Base-by-base conservation (phyloP, 1,139 yeast genomes). In the Eremothecium gossypii region DNA sequence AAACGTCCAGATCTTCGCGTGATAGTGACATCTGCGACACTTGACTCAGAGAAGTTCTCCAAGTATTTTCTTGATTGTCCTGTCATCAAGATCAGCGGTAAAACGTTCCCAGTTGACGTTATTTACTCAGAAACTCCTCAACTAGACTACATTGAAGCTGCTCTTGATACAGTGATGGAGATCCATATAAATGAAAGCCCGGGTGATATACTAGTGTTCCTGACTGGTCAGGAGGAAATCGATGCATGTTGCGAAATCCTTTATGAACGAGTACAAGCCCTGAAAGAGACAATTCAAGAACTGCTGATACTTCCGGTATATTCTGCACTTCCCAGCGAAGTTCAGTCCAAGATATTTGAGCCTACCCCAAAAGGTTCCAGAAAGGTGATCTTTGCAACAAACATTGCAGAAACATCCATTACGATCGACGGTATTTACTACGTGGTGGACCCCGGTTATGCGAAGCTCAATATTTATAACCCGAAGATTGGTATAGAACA, bases 361-460 rank as follows among this genome's bases (percentile, higher is more conserved):
- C 93, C 95, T 0, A 83, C 96, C 0, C 96, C 96, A 0, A 69
- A 71, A 5, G 76, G 77, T 13, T 66, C 83, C 2, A 66, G 98
- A 28, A 91, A 91, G 57, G 94, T 91, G 7, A 95, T 91, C 1
- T 67, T 91, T 42, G 96, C 98, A 0, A 91, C 98, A 0, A 91
- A 91, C 53, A 89, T 91, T 51, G 98, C 98, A 0, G 98, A 91
- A 61, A 91, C 98, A 0, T 89, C 97, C 6, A 80, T 91, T 53
- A 91, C 98, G 0, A 89, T 91, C 45, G 93, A 87, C 55, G 96
- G 96, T 1, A 83, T 91, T 39, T 78, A 75, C 14, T 89, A 75
- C 57, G 98, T 91, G 3, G 76, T 91, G 38, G 98, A 91, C 58
- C 84, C 95, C 0, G 98, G 98, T 0, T 85, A 83, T 58, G 95